Conservation (phyloP, 257 asterid species). For the Solanum corneliomulleri region DNA sequence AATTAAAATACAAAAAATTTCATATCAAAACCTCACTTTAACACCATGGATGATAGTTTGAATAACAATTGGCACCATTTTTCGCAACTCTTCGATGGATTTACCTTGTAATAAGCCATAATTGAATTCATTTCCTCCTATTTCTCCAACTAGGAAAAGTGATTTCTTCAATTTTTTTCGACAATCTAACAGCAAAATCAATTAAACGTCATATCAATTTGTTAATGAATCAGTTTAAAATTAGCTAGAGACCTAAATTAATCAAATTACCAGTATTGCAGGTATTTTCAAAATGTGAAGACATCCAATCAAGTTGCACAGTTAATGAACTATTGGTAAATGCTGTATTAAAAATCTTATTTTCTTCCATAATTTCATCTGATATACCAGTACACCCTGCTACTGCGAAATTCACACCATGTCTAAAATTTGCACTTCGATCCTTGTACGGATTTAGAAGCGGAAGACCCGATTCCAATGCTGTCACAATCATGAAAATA, state of each 20-base stretch:
- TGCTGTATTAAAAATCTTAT: neutral
- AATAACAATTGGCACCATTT: slow-evolving; percentile 2
- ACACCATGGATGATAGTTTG: neutral
- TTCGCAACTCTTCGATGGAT: neutral
- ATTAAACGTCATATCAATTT: neutral
- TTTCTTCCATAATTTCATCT: neutral
- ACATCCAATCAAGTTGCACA: slow-evolving; percentile 14
- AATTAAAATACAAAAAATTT: neutral
- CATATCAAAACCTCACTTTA: neutral
- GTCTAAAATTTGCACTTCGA: neutral
- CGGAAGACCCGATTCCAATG: neutral
- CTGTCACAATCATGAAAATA: neutral
- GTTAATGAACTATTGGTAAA: slow-evolving; percentile 9
- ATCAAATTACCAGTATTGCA: neutral
- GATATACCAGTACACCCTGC: slow-evolving; percentile 11
- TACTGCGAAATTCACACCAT: slow-evolving; percentile 14
- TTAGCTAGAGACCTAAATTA: neutral
- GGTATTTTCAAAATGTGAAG: slow-evolving; percentile 7
- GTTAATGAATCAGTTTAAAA: neutral
- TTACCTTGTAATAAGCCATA: slow-evolving; percentile 13
- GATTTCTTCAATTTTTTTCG: neutral
- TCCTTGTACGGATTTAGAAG: neutral
- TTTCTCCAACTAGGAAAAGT: slow-evolving; percentile 13
- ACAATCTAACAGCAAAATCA: neutral
- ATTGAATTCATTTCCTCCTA: slow-evolving; percentile 6